phyloP scores from a whole-genome alignment of 257 asterid species.

The Agastache rugosa region DNA sequence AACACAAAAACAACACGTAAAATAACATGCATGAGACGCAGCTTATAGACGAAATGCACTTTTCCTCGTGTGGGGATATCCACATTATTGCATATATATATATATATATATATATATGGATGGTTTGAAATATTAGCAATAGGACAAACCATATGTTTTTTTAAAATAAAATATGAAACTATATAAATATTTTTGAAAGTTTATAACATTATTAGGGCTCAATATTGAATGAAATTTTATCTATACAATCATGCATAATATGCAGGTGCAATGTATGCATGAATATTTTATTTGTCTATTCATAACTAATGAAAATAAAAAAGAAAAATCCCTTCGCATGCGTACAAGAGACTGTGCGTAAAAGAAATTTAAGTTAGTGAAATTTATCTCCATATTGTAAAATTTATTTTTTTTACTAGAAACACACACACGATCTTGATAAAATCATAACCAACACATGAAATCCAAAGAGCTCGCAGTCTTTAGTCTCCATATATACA shows the following conservation, averaged over 20 bases:
- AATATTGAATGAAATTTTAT: neutral
- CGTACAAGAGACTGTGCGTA: too few species aligned
- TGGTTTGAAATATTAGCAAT: neutral
- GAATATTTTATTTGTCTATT: neutral
- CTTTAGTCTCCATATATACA: too few species aligned
- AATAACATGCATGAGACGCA: slow-evolving; percentile 9
- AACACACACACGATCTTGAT: neutral
- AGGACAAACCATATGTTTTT: neutral
- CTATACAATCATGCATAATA: neutral
- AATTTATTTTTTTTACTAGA: neutral
- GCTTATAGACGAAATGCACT: neutral
- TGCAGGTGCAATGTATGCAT: slow-evolving; percentile 18
- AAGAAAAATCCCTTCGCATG: neutral
- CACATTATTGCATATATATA: neutral
- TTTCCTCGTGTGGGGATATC: slow-evolving; percentile 12
- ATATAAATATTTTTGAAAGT: neutral
- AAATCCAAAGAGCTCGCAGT: too few species aligned
- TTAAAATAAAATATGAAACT: neutral
- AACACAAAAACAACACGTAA: neutral
- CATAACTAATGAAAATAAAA: neutral
- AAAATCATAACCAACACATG: too few species aligned
- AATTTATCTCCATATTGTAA: neutral
- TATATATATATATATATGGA: too few species aligned
- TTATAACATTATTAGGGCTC: neutral
- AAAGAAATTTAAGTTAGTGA: neutral